These are phyloP conservation scores for Nemophila menziesii DNA, from an alignment of 257 asterid genomes.

Conservation along the genomic window DNA sequence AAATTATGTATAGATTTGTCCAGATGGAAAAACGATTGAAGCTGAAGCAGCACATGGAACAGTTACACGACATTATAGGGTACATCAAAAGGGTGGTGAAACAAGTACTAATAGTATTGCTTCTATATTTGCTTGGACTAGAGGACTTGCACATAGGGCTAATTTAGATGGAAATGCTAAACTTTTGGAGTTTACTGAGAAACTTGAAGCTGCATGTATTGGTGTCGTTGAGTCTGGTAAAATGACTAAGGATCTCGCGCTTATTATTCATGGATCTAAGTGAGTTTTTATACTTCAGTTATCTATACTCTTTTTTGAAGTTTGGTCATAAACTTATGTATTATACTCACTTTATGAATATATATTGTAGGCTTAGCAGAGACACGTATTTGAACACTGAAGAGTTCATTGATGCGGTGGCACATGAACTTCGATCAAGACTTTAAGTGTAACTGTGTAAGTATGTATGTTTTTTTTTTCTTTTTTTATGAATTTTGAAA, in stretches of 20 bases:
- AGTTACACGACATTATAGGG: slow-evolving; percentile 93
- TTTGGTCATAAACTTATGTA: not conserved
- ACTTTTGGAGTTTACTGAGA: slow-evolving; percentile 80
- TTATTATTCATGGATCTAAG: slow-evolving; percentile 86
- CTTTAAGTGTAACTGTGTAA: slow-evolving; percentile 36
- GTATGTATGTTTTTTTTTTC: slow-evolving; percentile 10
- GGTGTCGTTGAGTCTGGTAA: slow-evolving; percentile 87
- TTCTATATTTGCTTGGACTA: slow-evolving; percentile 97
- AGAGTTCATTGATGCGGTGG: slow-evolving; percentile 91
- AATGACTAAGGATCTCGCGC: slow-evolving; percentile 99
- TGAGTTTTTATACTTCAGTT: slow-evolving; percentile 19
- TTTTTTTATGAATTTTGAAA: not conserved
- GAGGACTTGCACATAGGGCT: slow-evolving; percentile 99
- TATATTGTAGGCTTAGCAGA: slow-evolving; percentile 53
- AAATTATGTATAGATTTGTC: slow-evolving; percentile 56
- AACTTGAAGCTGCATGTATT: slow-evolving; percentile 83
- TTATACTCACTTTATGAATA: not conserved
- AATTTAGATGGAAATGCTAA: slow-evolving; percentile 73
- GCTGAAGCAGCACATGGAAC: slow-evolving; percentile 99
- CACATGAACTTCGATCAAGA: slow-evolving; percentile 66
- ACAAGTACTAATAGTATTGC: slow-evolving; percentile 99
- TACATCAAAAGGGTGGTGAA: slow-evolving; percentile 97
- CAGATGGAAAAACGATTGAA: slow-evolving; percentile 99
- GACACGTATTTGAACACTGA: slow-evolving; percentile 69
- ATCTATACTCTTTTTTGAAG: not conserved